These are phyloP conservation scores for Diatrype stigma DNA, from an alignment of 2,329 filamentous ascomycete species.

Conservation along the genomic window DNA sequence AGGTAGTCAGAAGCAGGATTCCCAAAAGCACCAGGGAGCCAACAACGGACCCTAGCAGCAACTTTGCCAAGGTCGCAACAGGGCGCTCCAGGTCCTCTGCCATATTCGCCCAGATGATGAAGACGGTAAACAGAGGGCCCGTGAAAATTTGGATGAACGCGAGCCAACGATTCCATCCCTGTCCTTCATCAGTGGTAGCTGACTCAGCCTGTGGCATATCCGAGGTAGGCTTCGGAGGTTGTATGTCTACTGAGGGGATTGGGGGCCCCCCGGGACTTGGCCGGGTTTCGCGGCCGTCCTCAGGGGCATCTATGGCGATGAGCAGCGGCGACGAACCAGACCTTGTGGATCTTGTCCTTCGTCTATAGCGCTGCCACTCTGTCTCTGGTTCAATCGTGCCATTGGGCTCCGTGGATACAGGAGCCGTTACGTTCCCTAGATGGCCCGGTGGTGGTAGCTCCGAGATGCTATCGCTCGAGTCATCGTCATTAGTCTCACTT, in stretches of 20 bases:
- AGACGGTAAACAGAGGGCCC: conserved; percentile 76
- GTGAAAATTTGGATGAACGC: conserved; percentile 80
- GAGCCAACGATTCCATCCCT: conserved; percentile 88
- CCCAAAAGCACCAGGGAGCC: conserved; percentile 63
- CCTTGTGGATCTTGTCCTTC: conserved; percentile 37
- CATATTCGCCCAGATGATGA: conserved; percentile 71
- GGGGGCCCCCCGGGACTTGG: conserved; percentile 5
- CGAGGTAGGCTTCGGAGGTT: conserved; percentile 17
- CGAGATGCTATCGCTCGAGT: conserved; percentile 32
- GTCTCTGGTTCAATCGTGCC: conserved; percentile 38
- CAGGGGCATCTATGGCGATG: conserved; percentile 20
- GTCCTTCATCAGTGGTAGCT: conserved; percentile 33
- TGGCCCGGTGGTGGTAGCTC: conserved; percentile 26
- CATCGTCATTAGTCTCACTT: conserved; percentile 52
- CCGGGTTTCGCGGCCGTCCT: conserved; percentile 4
- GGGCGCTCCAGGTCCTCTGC: conserved; percentile 53
- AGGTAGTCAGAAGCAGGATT: conserved; percentile 65
- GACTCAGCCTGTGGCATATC: conserved; percentile 22
- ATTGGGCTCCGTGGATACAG: conserved; percentile 31
- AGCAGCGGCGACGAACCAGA: conserved; percentile 28
- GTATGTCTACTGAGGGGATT: conserved; percentile 13
- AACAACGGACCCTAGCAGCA: conserved; percentile 62
- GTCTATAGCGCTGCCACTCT: conserved; percentile 58
- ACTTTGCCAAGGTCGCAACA: conserved; percentile 46
- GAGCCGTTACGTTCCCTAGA: conserved; percentile 28